A percentile compares a stretch with the other conserved stretches of the same genome.
Evolutionary conservation across 345 rosid genomes (phyloP).

Genomic region (Eucalyptus curtisii): DNA sequence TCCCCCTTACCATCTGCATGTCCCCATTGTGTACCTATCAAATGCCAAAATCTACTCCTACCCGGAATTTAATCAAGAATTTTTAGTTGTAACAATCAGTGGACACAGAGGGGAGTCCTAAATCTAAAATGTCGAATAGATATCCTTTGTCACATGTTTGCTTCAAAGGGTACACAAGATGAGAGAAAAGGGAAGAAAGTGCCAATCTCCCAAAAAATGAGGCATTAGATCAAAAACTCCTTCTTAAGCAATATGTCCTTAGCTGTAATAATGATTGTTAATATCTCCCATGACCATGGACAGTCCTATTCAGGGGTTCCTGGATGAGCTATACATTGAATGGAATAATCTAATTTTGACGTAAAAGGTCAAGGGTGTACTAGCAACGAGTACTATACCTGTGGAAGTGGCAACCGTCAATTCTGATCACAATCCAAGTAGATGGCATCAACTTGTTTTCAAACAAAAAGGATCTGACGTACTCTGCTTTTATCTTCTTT

Average conservation of each 20-base stretch:
- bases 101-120: not conserved
- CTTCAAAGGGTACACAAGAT: not conserved
- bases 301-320: not conserved
- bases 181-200: not conserved
- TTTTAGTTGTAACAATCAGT: not conserved
- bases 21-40: not conserved
- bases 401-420: constrained; percentile 98
- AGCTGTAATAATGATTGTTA: not conserved
- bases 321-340: not conserved
- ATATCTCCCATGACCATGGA: not conserved
- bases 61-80: not conserved
- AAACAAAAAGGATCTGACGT: constrained; percentile 47
- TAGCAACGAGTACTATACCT: constrained; percentile 21
- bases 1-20: not conserved
- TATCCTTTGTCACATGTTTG: not conserved
- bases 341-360: not conserved
- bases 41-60: not conserved
- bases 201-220: not conserved
- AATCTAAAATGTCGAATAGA: not conserved
- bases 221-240: not conserved
- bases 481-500: constrained; percentile 50
- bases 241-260: not conserved
- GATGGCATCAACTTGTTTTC: constrained; percentile 70
- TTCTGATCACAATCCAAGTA: constrained; percentile 75
- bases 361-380: not conserved